A percentile compares a stretch with the other conserved stretches of the same genome.
Conservation (phyloP, 805 yeast species). For the Candida piceae region DNA sequence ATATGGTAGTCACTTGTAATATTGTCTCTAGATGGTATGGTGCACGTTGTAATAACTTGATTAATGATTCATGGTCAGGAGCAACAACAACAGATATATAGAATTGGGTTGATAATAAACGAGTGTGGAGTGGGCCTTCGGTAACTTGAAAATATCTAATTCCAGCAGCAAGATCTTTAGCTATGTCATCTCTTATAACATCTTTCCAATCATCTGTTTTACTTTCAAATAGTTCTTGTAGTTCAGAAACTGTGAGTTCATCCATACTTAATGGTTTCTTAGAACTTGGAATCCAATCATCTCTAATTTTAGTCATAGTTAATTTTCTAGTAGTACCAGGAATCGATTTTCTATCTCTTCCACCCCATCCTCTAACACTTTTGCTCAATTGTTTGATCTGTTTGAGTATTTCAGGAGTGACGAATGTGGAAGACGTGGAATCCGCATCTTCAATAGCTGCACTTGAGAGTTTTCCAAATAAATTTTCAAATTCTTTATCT, state of each 20-base stretch:
- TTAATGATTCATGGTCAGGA: constrained; percentile 76
- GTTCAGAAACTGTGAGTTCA: constrained; percentile 41
- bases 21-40: constrained; percentile 78
- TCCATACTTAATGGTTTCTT: constrained; percentile 59
- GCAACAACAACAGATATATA: constrained; percentile 61
- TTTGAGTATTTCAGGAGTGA: constrained; percentile 61
- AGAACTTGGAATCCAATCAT: constrained; percentile 74
- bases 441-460: constrained; percentile 73
- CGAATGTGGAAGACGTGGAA: constrained; percentile 63
- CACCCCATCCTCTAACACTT: constrained; percentile 80
- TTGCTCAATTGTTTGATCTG: constrained; percentile 55
- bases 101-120: constrained; percentile 37
- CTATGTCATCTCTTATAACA: constrained; percentile 38
- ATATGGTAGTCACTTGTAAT: constrained; percentile 70
- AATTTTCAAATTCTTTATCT: constrained; percentile 62
- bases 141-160: constrained; percentile 53
- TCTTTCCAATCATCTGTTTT: constrained; percentile 44
- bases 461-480: constrained; percentile 67
- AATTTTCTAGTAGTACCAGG: constrained; percentile 74
- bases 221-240: constrained; percentile 31
- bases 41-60: constrained; percentile 48
- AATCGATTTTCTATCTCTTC: constrained; percentile 63
- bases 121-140: constrained; percentile 24
- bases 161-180: constrained; percentile 36
- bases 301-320: constrained; percentile 64